Conservation (phyloP, 2,329 filamentous ascomycete species). For the Aureobasidium sp. region DNA sequence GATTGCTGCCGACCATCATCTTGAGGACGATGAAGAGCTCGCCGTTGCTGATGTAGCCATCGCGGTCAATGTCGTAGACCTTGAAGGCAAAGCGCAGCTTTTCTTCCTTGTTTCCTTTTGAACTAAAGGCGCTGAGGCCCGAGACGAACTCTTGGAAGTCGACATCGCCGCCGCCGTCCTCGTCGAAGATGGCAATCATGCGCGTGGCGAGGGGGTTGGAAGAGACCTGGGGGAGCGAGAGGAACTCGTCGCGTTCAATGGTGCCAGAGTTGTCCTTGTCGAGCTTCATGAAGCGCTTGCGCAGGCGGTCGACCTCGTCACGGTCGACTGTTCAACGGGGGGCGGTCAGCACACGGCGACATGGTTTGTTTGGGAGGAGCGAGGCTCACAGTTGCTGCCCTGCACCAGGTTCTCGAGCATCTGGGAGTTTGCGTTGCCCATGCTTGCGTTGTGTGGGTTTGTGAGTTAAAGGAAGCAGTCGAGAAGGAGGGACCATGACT, state of each 20-base stretch:
- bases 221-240: slow-evolving; percentile 92
- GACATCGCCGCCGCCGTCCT: slow-evolving; percentile 94
- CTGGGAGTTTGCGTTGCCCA: slow-evolving; percentile 52
- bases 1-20: slow-evolving; percentile 99
- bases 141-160: slow-evolving; percentile 99
- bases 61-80: slow-evolving; percentile 98
- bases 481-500: not conserved
- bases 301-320: slow-evolving; percentile 90
- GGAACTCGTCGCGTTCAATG: slow-evolving; percentile 96
- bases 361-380: not conserved
- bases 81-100: slow-evolving; percentile 98
- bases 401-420: slow-evolving; percentile 95
- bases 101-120: slow-evolving; percentile 98
- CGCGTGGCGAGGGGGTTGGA: slow-evolving; percentile 95
- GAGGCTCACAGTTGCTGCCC: slow-evolving; percentile 79
- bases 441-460: slow-evolving; percentile 20
- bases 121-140: slow-evolving; percentile 89
- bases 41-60: slow-evolving; percentile 97
- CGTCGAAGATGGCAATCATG: slow-evolving; percentile 99
- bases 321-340: slow-evolving; percentile 64
- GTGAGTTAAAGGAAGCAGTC: not conserved
- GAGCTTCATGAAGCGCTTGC: slow-evolving; percentile 98
- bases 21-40: slow-evolving; percentile 99
- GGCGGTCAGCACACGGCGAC: slow-evolving; percentile 12
- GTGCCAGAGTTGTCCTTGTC: slow-evolving; percentile 99